Conservation (phyloP, 2,329 filamentous ascomycete species). For the Neonectria neomacrospora region DNA sequence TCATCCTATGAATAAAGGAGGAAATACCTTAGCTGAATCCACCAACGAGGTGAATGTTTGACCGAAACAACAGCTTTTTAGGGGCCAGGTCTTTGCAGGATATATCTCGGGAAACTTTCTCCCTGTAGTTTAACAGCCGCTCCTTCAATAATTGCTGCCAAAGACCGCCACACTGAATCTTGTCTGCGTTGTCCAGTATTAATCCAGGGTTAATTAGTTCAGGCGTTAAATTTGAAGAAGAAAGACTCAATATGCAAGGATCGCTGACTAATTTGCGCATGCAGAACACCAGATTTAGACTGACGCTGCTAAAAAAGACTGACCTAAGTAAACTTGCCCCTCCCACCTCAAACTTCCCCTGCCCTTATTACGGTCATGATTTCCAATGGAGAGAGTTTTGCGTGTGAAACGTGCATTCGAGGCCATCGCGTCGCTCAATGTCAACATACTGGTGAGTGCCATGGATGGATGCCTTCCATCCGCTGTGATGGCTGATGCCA, state of each 20-base stretch:
- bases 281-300: too few species aligned
- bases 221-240: neutral
- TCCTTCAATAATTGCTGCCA: constrained; percentile 21
- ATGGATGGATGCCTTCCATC: neutral
- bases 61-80: constrained; percentile 36
- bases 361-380: constrained; percentile 13
- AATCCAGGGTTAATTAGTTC: constrained; percentile 14
- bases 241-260: too few species aligned
- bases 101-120: constrained; percentile 28
- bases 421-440: constrained; percentile 34
- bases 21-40: constrained; percentile 13
- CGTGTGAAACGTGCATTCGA: constrained; percentile 32
- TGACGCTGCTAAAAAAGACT: neutral
- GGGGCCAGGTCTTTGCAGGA: constrained; percentile 35
- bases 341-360: neutral
- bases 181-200: constrained; percentile 27
- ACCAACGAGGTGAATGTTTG: constrained; percentile 36
- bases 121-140: constrained; percentile 27
- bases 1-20: neutral
- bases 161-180: neutral
- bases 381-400: constrained; percentile 23
- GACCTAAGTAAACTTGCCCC: neutral
- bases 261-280: too few species aligned
- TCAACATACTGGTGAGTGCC: constrained; percentile 26
- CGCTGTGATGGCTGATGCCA: neutral